These are phyloP conservation scores for Botrytis cinerea DNA, from an alignment of 2,329 filamentous ascomycete species.

Conservation along the genomic window DNA sequence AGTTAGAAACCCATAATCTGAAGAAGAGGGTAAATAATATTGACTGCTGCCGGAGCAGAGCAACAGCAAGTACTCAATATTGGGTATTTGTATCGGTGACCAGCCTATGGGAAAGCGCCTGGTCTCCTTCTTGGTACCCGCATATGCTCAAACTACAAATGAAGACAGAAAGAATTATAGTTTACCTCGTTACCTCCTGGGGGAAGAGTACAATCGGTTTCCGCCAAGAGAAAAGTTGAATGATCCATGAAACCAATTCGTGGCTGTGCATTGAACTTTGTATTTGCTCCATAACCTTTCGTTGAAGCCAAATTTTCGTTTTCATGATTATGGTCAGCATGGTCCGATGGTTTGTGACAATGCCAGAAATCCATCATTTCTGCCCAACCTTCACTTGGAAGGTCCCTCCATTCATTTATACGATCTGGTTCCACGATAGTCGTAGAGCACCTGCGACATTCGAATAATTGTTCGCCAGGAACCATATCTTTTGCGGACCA, in stretches of 20 bases:
- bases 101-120: conserved; percentile 55
- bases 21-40: conserved; percentile 44
- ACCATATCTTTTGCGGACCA: conserved; percentile 58
- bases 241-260: conserved; percentile 80
- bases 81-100: conserved; percentile 70
- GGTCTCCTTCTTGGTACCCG: conserved; percentile 66
- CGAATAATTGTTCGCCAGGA: conserved; percentile 37
- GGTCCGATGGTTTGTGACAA: conserved; percentile 84
- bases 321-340: conserved; percentile 45
- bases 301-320: conserved; percentile 48
- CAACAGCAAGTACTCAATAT: conserved; percentile 49
- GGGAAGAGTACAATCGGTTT: conserved; percentile 59
- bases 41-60: conserved; percentile 39
- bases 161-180: not conserved
- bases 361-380: conserved; percentile 99
- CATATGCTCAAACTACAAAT: not conserved
- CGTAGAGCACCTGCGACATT: conserved; percentile 48
- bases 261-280: conserved; percentile 64
- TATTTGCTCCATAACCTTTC: conserved; percentile 84
- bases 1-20: conserved; percentile 46
- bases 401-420: conserved; percentile 75
- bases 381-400: conserved; percentile 96
- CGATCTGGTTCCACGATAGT: conserved; percentile 44
- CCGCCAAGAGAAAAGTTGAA: conserved; percentile 70
- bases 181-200: conserved; percentile 7